phyloP scores from a whole-genome alignment of 805 yeast genomes.

The Blastobotrys peoriensis region DNA sequence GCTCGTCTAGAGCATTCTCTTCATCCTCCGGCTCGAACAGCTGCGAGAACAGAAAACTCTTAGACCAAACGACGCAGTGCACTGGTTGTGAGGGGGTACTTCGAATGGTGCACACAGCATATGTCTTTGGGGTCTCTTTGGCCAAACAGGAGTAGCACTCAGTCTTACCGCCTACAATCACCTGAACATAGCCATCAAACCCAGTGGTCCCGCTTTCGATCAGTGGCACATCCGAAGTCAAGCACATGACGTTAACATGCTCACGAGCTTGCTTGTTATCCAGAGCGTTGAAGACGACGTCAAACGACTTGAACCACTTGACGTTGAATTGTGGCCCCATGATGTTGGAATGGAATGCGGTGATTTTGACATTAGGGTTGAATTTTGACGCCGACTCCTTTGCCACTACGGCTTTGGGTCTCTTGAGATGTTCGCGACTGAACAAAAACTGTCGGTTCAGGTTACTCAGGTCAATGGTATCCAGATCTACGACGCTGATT shows the following conservation, averaged over 20 bases:
- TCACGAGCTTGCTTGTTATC: slow-evolving; percentile 91
- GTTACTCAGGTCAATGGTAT: slow-evolving; percentile 88
- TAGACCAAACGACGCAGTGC: slow-evolving; percentile 97
- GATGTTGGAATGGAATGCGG: slow-evolving; percentile 82
- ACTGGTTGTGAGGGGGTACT: slow-evolving; percentile 96
- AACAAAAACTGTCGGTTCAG: slow-evolving; percentile 90
- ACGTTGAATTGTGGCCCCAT: slow-evolving; percentile 74
- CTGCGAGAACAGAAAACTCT: slow-evolving; percentile 78
- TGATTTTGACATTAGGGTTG: slow-evolving; percentile 58
- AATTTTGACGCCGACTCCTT: slow-evolving; percentile 72
- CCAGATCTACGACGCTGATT: slow-evolving; percentile 81
- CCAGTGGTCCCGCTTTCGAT: slow-evolving; percentile 97
- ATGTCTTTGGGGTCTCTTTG: slow-evolving; percentile 82
- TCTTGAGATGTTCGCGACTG: slow-evolving; percentile 81
- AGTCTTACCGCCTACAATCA: slow-evolving; percentile 70
- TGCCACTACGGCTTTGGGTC: slow-evolving; percentile 82
- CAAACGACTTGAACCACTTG: slow-evolving; percentile 72
- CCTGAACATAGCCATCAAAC: slow-evolving; percentile 88
- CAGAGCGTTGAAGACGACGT: slow-evolving; percentile 80
- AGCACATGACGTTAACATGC: slow-evolving; percentile 78
- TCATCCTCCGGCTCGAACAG: slow-evolving; percentile 48
- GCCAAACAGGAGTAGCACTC: slow-evolving; percentile 93
- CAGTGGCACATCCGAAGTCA: slow-evolving; percentile 66
- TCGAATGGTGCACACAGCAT: slow-evolving; percentile 94
- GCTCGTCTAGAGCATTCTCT: slow-evolving; percentile 55